Conservation (phyloP, 2,329 filamentous ascomycete species). For the Cylindrodendrum hubeiense region DNA sequence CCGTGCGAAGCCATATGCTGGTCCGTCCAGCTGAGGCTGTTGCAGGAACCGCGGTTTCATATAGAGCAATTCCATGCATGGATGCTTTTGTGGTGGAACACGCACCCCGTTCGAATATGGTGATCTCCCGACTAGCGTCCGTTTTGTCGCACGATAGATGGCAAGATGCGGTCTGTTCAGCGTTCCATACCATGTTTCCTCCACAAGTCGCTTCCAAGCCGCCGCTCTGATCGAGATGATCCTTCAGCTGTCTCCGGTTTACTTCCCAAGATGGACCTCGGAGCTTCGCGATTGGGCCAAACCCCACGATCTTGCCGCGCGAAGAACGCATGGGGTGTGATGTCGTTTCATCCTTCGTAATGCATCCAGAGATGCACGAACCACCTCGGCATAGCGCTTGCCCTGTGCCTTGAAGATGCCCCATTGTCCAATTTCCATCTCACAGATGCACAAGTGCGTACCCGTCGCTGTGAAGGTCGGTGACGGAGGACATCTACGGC, state of each 20-base stretch:
- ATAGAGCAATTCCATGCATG: constrained; percentile 24
- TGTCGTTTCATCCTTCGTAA: constrained; percentile 23
- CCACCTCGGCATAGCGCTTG: constrained; percentile 1
- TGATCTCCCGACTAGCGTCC: constrained; percentile 26
- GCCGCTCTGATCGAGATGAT: background rate
- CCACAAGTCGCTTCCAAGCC: background rate
- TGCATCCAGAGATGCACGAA: constrained; percentile 19
- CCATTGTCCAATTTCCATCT: background rate
- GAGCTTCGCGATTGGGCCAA: background rate
- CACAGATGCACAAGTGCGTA: background rate
- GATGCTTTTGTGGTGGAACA: constrained; percentile 26
- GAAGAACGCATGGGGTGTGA: constrained; percentile 2
- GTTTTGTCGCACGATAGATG: constrained; percentile 24
- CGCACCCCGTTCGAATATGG: constrained; percentile 23
- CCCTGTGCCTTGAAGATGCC: background rate
- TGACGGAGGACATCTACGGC: background rate
- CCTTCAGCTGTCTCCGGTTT: background rate
- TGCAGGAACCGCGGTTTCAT: constrained; percentile 36
- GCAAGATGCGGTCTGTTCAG: constrained; percentile 7
- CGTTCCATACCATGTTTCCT: background rate
- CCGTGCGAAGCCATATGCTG: constrained; percentile 1
- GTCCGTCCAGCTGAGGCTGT: constrained; percentile 3
- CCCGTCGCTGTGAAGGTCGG: constrained; percentile 10
- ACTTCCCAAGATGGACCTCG: background rate
- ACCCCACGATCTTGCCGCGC: constrained; percentile 4